These are phyloP conservation scores for Ophiocordyceps unilateralis DNA, from an alignment of 2,329 filamentous ascomycete genomes.

Conservation along the genomic window DNA sequence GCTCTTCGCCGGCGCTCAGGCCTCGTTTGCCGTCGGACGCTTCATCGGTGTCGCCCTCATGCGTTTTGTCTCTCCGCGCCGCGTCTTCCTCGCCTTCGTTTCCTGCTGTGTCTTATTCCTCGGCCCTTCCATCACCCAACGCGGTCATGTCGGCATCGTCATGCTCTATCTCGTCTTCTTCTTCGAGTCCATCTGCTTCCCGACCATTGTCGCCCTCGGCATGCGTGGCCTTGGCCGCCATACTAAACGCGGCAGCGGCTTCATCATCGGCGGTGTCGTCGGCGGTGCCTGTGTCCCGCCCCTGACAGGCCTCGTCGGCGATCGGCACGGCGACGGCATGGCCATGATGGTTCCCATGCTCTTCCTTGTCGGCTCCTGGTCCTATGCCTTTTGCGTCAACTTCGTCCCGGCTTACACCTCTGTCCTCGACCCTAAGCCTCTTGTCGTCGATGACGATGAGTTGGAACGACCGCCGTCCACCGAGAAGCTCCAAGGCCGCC, in stretches of 20 bases:
- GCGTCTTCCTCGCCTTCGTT: slow-evolving; percentile 50
- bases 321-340: slow-evolving; percentile 38
- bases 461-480: slow-evolving; percentile 12
- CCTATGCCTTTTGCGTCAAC: slow-evolving; percentile 45
- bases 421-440: slow-evolving; percentile 34
- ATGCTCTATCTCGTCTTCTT: slow-evolving; percentile 58
- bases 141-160: slow-evolving; percentile 29
- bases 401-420: slow-evolving; percentile 46
- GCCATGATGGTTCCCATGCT: slow-evolving; percentile 49
- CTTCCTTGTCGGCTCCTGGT: slow-evolving; percentile 39
- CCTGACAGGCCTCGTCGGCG: slow-evolving; percentile 50
- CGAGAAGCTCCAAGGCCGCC: neutral
- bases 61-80: slow-evolving; percentile 47
- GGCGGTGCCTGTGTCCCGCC: slow-evolving; percentile 62
- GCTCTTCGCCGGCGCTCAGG: slow-evolving; percentile 59
- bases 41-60: slow-evolving; percentile 52
- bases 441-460: slow-evolving; percentile 26
- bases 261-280: slow-evolving; percentile 48
- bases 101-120: slow-evolving; percentile 47
- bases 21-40: slow-evolving; percentile 53
- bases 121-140: slow-evolving; percentile 27
- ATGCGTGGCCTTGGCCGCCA: slow-evolving; percentile 61
- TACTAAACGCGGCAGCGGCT: slow-evolving; percentile 60
- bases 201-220: slow-evolving; percentile 62
- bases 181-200: slow-evolving; percentile 69